These are phyloP conservation scores for Terfezia claveryi DNA, from an alignment of 495 filamentous ascomycete genomes.

Conservation along the genomic window DNA sequence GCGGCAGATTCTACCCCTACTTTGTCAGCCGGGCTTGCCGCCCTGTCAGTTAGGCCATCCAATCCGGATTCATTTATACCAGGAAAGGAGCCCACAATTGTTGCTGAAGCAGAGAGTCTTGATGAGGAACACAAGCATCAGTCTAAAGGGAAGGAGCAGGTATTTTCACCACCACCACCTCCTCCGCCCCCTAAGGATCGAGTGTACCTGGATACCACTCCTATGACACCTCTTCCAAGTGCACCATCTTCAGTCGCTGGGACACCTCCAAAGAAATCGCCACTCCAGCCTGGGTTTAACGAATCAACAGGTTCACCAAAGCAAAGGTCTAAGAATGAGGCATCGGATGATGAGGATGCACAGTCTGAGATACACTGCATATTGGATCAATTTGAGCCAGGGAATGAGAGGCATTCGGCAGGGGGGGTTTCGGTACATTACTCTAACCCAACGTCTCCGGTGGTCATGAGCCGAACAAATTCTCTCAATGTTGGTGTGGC, in stretches of 20 bases:
- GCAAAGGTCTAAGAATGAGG: neutral
- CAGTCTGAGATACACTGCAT: neutral
- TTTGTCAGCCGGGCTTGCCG: neutral
- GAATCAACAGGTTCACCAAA: neutral
- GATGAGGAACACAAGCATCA: slow-evolving; percentile 9
- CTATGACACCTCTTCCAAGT: slow-evolving; percentile 31
- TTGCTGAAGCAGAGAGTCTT: slow-evolving; percentile 1
- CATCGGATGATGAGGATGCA: neutral
- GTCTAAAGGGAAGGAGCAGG: slow-evolving; percentile 2
- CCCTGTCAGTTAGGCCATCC: slow-evolving; percentile 1
- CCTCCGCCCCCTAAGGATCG: slow-evolving; percentile 13
- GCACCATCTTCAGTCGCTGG: slow-evolving; percentile 11
- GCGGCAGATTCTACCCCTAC: neutral
- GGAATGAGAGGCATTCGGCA: slow-evolving; percentile 1
- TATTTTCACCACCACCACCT: slow-evolving; percentile 4
- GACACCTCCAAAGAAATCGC: neutral
- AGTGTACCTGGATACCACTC: slow-evolving; percentile 40
- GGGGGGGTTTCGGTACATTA: neutral
- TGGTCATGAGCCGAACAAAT: neutral
- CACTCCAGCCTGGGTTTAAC: neutral
- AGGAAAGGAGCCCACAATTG: neutral
- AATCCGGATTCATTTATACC: slow-evolving; percentile 4
- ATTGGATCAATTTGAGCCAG: slow-evolving; percentile 1
- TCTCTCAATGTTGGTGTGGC: neutral
- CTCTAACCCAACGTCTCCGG: neutral